Percentiles rank a stretch among this genome's conserved stretches.
Conservation (phyloP, 176 grass and related monocot genomes). For the Bolboschoenus planiculmis region DNA sequence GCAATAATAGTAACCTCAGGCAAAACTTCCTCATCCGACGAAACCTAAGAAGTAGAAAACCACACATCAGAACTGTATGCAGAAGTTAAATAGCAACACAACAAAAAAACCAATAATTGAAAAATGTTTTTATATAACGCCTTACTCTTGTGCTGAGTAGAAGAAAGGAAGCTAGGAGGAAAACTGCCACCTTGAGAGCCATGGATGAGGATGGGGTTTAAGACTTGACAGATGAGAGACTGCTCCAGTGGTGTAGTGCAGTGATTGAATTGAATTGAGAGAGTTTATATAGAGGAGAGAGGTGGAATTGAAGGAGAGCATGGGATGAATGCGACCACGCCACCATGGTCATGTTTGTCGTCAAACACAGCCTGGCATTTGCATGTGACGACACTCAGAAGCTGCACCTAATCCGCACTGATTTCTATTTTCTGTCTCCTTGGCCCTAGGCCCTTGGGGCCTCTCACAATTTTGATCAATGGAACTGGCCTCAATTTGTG, state of each 20-base stretch:
- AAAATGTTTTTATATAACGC: not conserved
- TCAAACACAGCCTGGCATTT: conserved; percentile 15
- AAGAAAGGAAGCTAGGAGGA: conserved; percentile 28
- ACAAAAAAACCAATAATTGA: not conserved
- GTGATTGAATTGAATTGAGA: too few relatives aligned
- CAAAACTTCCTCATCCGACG: conserved; percentile 12
- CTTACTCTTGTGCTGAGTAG: conserved; percentile 27
- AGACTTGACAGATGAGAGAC: not conserved
- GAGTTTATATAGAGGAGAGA: conserved; percentile 30
- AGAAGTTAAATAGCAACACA: not conserved
- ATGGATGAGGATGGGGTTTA: conserved; percentile 3
- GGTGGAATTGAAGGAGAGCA: not conserved
- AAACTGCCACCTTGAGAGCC: conserved; percentile 28
- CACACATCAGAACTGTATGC: not conserved
- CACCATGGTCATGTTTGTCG: conserved; percentile 3
- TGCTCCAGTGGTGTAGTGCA: not conserved
- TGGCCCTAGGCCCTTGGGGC: not conserved
- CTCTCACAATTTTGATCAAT: not conserved
- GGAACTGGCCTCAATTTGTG: not conserved
- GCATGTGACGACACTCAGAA: conserved; percentile 13
- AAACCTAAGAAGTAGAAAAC: conserved; percentile 19
- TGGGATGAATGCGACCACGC: conserved; percentile 4
- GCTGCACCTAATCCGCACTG: conserved; percentile 16
- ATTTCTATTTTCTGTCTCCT: conserved; percentile 7
- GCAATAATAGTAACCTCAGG: not conserved